Evolutionary conservation across 169 alveolate genomes (phyloP), one percentile per base, ranked within the genome.

Genomic region (Babesia gibsoni): DNA sequence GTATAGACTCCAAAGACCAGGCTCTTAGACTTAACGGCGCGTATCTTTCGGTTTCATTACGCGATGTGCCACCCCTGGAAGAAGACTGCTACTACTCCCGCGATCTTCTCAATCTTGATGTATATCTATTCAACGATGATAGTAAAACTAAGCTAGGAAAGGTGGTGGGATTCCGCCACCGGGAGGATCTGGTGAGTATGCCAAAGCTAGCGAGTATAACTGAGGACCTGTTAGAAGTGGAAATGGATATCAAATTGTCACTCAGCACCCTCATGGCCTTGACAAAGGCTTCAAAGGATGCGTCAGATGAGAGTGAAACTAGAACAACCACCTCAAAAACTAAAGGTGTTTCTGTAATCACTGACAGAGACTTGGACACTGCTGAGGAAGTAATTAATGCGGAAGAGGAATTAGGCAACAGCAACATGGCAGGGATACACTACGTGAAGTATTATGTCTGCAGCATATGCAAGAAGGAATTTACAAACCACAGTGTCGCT

Each of bases 201-300:
- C 64, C 61, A 36, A 68, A 77, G 30, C 58, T 32, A 10, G 77
- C 63, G 30, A 57, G 36, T 18, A 29, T 67, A 18, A 41, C 73
- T 9, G 86, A 77, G 37, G 86, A 77, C 32, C 67, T 77, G 43
- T 35, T 77, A 8, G 86, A 77, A 29, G 73, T 77, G 32, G 81
- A 77, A 61, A 39, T 77, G 64, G 86, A 77, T 20, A 56, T 77
- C 23, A 37, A 49, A 39, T 50, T 77, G 18, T 77, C 86, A 2
- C 41, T 77, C 27, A 10, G 50, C 35, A 66, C 81, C 20, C 39
- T 77, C 35, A 3, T 56, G 27, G 3, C 72, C 14, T 50, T 68
- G 29, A 67, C 82, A 8, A 57, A 39, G 32, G 39, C 37, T 9
- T 18, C 64, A 0, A 23, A 16, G 6, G 67, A 77, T 14, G 30